Evolutionary conservation across 495 filamentous ascomycete species (phyloP).

Genomic region (Trichoderma parareesei): DNA sequence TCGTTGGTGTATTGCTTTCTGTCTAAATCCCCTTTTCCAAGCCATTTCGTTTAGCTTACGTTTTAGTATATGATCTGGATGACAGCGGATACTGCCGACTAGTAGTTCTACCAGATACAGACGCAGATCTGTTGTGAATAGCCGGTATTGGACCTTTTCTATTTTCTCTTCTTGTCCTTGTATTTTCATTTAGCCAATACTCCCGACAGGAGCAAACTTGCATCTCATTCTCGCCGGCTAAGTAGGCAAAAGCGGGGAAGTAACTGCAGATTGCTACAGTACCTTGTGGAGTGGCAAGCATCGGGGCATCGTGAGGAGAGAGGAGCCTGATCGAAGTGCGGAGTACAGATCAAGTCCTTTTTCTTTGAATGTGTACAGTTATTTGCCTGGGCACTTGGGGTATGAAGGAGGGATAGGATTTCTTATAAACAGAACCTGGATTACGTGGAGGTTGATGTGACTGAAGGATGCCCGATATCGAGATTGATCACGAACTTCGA

Average conservation of each 20-base stretch:
- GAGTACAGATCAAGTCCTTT: neutral
- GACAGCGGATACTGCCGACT: no score
- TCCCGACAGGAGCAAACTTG: neutral
- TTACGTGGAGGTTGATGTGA: no score
- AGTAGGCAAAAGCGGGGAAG: slow-evolving; percentile 5
- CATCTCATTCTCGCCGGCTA: neutral
- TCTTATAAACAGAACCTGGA: no score
- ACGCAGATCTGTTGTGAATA: neutral
- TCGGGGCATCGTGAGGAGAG: neutral
- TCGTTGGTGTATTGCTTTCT: neutral
- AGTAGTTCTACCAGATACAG: neutral
- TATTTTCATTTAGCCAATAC: neutral
- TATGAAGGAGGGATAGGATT: no score
- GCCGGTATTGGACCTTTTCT: neutral
- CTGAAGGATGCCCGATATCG: no score
- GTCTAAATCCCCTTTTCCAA: neutral
- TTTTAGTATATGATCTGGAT: neutral
- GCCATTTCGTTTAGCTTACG: neutral
- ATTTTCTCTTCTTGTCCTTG: neutral
- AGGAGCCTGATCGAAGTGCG: neutral
- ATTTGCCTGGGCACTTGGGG: no score
- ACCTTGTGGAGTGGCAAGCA: neutral
- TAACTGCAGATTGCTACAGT: neutral
- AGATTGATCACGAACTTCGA: no score
- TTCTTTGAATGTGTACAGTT: no score